Base-by-base conservation (phyloP, 208 protist genomes). In the Leishmania guyanensis region DNA sequence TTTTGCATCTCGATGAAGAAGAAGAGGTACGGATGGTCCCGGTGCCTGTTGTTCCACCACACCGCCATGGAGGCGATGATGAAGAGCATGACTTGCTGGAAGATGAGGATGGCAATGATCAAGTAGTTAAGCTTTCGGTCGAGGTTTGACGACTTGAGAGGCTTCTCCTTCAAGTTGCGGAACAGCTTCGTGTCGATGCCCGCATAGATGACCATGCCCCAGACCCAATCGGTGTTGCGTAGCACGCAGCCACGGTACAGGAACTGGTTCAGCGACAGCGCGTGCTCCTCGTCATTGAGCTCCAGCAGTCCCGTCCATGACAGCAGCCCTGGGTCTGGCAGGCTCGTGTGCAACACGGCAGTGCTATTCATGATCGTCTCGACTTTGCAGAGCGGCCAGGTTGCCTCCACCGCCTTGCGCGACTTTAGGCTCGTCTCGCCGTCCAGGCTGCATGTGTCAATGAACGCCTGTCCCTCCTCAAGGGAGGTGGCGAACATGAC, bases 361-460 rank as follows among this genome's bases (percentile, higher is more conserved):
- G 50, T 79, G 39, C 73, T 81, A 5, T 50, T 56, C 64, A 75
- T 29, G 29, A 94, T 69, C 17, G 70, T 64, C 75, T 92, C 92
- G 0, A 80, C 77, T 43, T 74, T 83, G 71, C 82, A 84, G 17
- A 98, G 82, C 26, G 36, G 29, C 87, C 86, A 90, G 48, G 96
- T 98, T 14, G 51, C 78, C 22, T 97, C 90, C n/a, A 92, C 76
- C 10, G 92, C 92, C 83, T 89, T 95, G 26, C 93, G 86, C 39
- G 70, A 84, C 83, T 98, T 98, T 17, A 98, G 88, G 72, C 88
- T 97, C 33, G 91, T 95, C 84, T 98, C 95, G 72, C 97, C 97
- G 78, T 98, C 97, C 0, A 98, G 78, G 84, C 97, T 97, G 80
- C 95, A 95, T 9, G 95, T 98, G 87, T 98, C 96, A 56, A 98